Evolutionary conservation across 345 rosid species (phyloP).

Genomic region (Eucalyptus victrix): DNA sequence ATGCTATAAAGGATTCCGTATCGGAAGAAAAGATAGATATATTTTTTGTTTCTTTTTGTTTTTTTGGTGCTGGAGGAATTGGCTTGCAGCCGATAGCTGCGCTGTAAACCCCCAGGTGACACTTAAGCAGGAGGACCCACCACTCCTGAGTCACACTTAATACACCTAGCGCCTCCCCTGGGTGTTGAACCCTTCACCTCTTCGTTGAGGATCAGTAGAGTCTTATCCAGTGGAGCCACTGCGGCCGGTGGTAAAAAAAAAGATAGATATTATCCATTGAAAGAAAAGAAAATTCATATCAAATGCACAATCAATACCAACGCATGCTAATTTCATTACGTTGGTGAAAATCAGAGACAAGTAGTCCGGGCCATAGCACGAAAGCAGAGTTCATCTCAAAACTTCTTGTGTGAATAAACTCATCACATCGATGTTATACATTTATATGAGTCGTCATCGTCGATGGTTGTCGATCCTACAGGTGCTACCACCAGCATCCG

Average conservation of each 20-base stretch:
- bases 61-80: no score
- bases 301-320: background rate
- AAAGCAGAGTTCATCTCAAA: background rate
- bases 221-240: no score
- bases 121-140: no score
- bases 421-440: background rate
- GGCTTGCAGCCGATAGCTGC: no score
- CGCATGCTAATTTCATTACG: background rate
- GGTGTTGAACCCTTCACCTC: no score
- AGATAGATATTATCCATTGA: background rate
- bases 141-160: no score
- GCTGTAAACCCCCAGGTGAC: rapidly evolving
- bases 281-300: background rate
- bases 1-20: background rate
- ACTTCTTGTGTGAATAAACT: background rate
- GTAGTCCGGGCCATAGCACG: no score
- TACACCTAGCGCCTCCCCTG: no score
- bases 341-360: background rate
- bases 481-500: background rate
- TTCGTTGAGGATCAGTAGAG: no score
- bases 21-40: background rate
- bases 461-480: background rate
- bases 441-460: background rate
- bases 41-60: no score
- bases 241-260: background rate